Base-by-base conservation (phyloP, 2,329 filamentous ascomycete genomes). In the Kalmusia sp. region DNA sequence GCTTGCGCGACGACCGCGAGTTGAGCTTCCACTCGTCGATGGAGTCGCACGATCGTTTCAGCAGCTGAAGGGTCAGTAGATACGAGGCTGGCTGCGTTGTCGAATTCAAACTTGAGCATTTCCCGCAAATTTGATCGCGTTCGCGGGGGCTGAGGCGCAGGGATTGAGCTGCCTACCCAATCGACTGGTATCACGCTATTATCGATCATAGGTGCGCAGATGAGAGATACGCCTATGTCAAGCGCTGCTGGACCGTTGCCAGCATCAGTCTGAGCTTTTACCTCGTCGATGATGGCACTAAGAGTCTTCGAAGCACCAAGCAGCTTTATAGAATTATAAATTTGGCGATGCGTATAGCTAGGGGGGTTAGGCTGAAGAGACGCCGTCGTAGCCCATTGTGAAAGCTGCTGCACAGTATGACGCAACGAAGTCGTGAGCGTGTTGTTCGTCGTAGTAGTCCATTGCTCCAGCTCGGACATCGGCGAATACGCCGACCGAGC, bases 321-420 rank as follows among this genome's bases (percentile, higher is more conserved):
- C 27, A 90, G 77, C 50, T 83, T 82, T 30, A 85, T 72, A 0
- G 82, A 85, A 0, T 82, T 80, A 7, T 90, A 80, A 2, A 92
- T 76, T 58, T 90, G 87, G 4, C 87, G 85, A 67, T 92, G 89
- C 0, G 88, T 90, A 69, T 93, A 93, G 9, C 82, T 80, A 0
- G 89, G 81, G 6, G 83, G 82, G 2, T 79, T 78, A 48, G 81
- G 79, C 55, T 77, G 80, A 17, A 82, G 77, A 3, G 71, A 70
- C n/a, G 77, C 76, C 2, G 79, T 74, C 43, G 79, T 72, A 47
- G 85, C 84, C 90, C 90, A 93, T 43, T 86, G 80, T 2, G 87
- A 80, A 4, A 93, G 81, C 1, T 78, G 80, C 49, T 86, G 83
- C 1, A 91, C 77, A 0, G 84, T 86, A 49, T 84, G 81, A 35